Conservation (phyloP, 2,329 filamentous ascomycete species). For the Trichophyton simii region DNA sequence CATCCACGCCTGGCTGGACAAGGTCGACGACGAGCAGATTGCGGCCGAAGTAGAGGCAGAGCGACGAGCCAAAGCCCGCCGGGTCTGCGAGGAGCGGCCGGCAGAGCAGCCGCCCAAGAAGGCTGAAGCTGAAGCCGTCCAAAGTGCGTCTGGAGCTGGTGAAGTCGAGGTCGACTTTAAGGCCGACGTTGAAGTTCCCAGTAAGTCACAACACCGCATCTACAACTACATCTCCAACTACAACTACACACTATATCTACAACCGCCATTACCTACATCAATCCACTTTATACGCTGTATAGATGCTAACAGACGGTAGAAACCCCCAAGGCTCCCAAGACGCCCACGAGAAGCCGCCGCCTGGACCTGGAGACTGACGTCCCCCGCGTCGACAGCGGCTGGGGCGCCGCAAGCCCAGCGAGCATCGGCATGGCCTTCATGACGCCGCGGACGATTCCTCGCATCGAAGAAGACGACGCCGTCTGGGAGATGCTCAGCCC, state of each 20-base stretch:
- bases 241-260: background rate
- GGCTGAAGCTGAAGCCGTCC: background rate
- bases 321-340: background rate
- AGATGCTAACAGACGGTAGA: background rate
- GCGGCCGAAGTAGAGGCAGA: background rate
- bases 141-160: background rate
- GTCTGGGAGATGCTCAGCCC: conserved; percentile 9
- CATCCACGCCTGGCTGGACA: conserved; percentile 6
- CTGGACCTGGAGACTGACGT: background rate
- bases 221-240: background rate
- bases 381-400: background rate
- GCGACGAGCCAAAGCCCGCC: background rate
- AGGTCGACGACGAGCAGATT: background rate
- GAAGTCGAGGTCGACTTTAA: background rate
- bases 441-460: background rate
- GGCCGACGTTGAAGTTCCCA: background rate
- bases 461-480: background rate
- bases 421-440: conserved; percentile 1
- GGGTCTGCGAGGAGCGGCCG: background rate
- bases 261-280: no score
- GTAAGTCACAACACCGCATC: background rate
- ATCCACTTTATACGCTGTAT: background rate
- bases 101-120: background rate
- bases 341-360: background rate
- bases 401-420: background rate